Percentiles rank a stretch among this genome's conserved stretches.
Evolutionary conservation across 257 asterid genomes (phyloP).

Genomic region (Plantago major): DNA sequence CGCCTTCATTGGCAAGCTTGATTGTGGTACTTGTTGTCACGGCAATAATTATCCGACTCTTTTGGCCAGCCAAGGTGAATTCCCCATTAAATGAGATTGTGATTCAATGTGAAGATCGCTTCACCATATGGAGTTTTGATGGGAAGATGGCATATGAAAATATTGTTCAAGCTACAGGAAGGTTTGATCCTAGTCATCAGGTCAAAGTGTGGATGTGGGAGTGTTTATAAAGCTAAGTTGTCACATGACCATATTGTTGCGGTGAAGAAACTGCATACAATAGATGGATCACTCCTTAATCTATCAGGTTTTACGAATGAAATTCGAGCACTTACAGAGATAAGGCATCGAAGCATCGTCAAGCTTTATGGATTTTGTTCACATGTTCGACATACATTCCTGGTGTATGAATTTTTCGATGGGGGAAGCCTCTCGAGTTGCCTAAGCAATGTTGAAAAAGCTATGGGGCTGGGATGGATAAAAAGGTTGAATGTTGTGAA

Average conservation of each 20-base stretch:
- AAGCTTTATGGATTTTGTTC: conserved; percentile 32
- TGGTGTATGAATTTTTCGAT: conserved; percentile 30
- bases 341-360: conserved; percentile 31
- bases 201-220: conserved; percentile 30
- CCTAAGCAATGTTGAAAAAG: conserved; percentile 19
- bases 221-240: conserved; percentile 26
- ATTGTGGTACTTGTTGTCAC: conserved; percentile 15
- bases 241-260: conserved; percentile 16
- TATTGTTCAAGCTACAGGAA: conserved; percentile 26
- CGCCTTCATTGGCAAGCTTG: conserved; percentile 13
- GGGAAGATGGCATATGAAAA: conserved; percentile 24
- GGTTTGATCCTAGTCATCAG: conserved; percentile 22
- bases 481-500: conserved; percentile 25
- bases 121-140: conserved; percentile 21
- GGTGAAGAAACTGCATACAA: conserved; percentile 13
- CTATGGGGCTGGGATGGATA: conserved; percentile 17
- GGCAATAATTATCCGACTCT: conserved; percentile 12
- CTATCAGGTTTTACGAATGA: conserved; percentile 23
- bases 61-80: neutral
- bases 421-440: conserved; percentile 24
- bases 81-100: neutral
- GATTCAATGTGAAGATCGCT: neutral
- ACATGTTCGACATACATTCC: conserved; percentile 16
- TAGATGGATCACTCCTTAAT: neutral
- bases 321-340: conserved; percentile 20